Conservation (phyloP, 1,284 basidiomycete genomes). For the Moniliella sp. region DNA sequence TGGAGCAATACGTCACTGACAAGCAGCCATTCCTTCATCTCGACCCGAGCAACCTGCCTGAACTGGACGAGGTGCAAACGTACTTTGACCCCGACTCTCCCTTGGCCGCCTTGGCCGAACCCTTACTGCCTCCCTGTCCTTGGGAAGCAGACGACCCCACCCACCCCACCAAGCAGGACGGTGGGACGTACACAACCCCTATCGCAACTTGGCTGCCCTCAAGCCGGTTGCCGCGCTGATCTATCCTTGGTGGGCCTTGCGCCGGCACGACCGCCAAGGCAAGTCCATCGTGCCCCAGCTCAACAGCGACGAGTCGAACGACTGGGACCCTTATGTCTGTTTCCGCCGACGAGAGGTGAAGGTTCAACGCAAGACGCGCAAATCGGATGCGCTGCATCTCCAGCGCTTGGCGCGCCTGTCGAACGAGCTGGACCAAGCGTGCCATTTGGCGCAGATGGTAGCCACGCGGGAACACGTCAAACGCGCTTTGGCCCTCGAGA, state of each 20-base stretch:
- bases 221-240: slow-evolving; percentile 10
- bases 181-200: slow-evolving; percentile 25
- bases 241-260: slow-evolving; percentile 29
- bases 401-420: slow-evolving; percentile 28
- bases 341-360: slow-evolving; percentile 90
- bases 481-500: slow-evolving; percentile 12
- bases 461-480: slow-evolving; percentile 28
- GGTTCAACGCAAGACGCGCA: slow-evolving; percentile 71
- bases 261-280: slow-evolving; percentile 23
- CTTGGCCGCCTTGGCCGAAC: slow-evolving; percentile 13
- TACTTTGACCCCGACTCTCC: slow-evolving; percentile 19
- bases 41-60: slow-evolving; percentile 22
- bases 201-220: slow-evolving; percentile 21
- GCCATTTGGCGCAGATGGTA: slow-evolving; percentile 12
- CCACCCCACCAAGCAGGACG: neutral
- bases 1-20: slow-evolving; percentile 76
- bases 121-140: slow-evolving; percentile 14
- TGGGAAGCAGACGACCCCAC: neutral
- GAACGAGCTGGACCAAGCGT: slow-evolving; percentile 21
- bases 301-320: slow-evolving; percentile 62
- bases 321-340: slow-evolving; percentile 89
- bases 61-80: slow-evolving; percentile 12
- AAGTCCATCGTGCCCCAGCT: slow-evolving; percentile 17
- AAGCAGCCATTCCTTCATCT: slow-evolving; percentile 72
- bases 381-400: slow-evolving; percentile 28